Conservation (phyloP, 176 grass and related monocot species). For the Alloteropsis semialata region DNA sequence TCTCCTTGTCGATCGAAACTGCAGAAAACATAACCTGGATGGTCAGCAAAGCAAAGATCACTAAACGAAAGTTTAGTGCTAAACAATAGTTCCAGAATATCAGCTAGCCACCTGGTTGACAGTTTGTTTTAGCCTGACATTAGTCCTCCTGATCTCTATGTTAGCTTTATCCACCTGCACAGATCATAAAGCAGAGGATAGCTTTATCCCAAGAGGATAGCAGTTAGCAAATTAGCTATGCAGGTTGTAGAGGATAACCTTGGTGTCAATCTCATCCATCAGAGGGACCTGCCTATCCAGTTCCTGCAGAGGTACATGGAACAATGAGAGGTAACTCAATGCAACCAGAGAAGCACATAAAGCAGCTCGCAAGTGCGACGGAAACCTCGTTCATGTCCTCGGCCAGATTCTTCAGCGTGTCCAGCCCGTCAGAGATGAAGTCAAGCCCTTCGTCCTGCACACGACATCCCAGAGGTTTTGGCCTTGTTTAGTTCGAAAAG, state of each 20-base stretch:
- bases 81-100: not conserved
- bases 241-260: conserved; percentile 33
- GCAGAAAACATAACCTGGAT: not conserved
- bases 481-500: too few relatives aligned
- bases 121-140: conserved; percentile 84
- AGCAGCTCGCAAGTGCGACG: not conserved
- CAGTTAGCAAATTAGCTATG: not conserved
- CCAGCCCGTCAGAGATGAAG: conserved; percentile 81
- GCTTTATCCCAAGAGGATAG: not conserved
- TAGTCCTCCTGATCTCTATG: conserved; percentile 78
- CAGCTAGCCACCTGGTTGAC: conserved; percentile 51
- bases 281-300: conserved; percentile 79
- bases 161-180: conserved; percentile 71
- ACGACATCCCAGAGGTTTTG: not conserved
- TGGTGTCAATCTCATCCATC: conserved; percentile 88
- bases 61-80: not conserved
- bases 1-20: conserved; percentile 87
- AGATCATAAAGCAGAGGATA: not conserved
- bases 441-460: conserved; percentile 73
- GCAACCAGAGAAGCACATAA: not conserved
- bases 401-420: conserved; percentile 84
- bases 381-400: conserved; percentile 81
- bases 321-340: not conserved
- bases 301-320: conserved; percentile 56
- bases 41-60: not conserved